These are phyloP conservation scores for Cyberlindnera americana DNA, from an alignment of 805 yeast genomes.

Conservation along the genomic window DNA sequence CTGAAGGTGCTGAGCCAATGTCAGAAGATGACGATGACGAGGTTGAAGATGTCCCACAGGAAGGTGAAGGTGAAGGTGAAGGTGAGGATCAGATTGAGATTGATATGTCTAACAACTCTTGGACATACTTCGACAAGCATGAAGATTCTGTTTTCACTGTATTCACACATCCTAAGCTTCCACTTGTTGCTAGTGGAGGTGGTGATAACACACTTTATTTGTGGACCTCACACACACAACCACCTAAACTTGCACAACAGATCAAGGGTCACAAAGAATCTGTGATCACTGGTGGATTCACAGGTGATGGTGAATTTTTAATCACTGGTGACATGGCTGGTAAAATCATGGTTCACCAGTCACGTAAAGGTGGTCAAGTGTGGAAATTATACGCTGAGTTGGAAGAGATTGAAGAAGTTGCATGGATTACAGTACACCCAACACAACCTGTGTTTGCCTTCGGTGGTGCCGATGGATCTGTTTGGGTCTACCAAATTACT, in stretches of 20 bases:
- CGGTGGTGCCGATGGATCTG: constrained; percentile 90
- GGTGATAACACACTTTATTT: constrained; percentile 87
- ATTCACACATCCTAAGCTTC: constrained; percentile 80
- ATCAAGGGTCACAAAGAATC: constrained; percentile 84
- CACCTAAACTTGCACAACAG: constrained; percentile 76
- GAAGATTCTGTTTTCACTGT: constrained; percentile 81
- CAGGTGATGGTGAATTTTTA: constrained; percentile 73
- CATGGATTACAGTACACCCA: constrained; percentile 83
- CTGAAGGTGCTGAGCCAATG: constrained; percentile 8
- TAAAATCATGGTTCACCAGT: constrained; percentile 65
- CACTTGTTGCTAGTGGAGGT: constrained; percentile 89
- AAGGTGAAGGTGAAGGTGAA: constrained; percentile 24
- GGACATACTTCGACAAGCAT: constrained; percentile 86
- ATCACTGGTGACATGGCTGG: constrained; percentile 97
- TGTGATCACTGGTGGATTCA: constrained; percentile 79
- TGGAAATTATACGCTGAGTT: constrained; percentile 71
- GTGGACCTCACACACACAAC: constrained; percentile 90
- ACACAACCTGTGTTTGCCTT: constrained; percentile 78
- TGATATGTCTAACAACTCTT: constrained; percentile 87
- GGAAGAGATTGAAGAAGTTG: constrained; percentile 87
- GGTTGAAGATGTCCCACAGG: constrained; percentile 29
- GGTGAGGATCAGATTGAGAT: constrained; percentile 55
- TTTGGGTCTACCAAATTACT: constrained; percentile 81
- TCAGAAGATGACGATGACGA: constrained; percentile 24
- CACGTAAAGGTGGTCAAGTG: constrained; percentile 72